Evolutionary conservation across 148 eudicot species (phyloP).

Genomic region (Silene uniflora): DNA sequence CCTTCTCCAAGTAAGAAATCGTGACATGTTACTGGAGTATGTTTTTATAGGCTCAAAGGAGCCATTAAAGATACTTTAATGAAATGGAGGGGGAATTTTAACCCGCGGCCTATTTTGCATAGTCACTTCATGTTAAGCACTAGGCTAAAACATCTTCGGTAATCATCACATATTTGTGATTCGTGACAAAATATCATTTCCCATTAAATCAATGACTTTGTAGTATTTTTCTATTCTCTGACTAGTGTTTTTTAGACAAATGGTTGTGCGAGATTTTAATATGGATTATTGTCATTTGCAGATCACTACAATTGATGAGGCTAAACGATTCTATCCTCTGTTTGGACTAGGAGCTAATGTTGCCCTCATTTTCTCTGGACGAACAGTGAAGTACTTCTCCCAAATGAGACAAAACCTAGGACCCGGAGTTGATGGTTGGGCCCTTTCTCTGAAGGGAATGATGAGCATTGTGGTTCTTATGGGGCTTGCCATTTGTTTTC

Average conservation of each 20-base stretch:
- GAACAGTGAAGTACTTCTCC: constrained; percentile 96
- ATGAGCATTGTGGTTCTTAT: constrained; percentile 93
- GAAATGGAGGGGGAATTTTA: no score
- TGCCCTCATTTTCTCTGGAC: constrained; percentile 95
- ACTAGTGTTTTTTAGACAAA: background rate
- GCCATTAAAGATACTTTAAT: no score
- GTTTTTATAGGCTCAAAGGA: no score
- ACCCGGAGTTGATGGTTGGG: constrained; percentile 99
- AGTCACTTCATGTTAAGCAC: background rate
- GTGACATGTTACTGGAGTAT: no score
- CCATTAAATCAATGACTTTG: background rate
- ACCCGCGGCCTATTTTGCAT: background rate
- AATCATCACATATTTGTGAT: background rate
- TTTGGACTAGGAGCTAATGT: constrained; percentile 98
- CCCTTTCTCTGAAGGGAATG: constrained; percentile 87
- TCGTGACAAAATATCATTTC: background rate
- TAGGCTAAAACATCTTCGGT: background rate
- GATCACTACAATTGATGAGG: constrained; percentile 97
- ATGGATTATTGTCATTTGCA: constrained; percentile 31
- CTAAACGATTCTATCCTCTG: constrained; percentile 87
- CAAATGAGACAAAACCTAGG: constrained; percentile 67
- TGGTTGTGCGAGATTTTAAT: constrained; percentile 4
- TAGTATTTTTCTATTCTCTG: background rate
- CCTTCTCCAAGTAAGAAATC: no score
- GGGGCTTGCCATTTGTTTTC: constrained; percentile 74